A percentile compares a stretch with the other conserved stretches of the same genome.
phyloP scores from a whole-genome alignment of 805 yeast species.

The Sugiyamaella americana region DNA sequence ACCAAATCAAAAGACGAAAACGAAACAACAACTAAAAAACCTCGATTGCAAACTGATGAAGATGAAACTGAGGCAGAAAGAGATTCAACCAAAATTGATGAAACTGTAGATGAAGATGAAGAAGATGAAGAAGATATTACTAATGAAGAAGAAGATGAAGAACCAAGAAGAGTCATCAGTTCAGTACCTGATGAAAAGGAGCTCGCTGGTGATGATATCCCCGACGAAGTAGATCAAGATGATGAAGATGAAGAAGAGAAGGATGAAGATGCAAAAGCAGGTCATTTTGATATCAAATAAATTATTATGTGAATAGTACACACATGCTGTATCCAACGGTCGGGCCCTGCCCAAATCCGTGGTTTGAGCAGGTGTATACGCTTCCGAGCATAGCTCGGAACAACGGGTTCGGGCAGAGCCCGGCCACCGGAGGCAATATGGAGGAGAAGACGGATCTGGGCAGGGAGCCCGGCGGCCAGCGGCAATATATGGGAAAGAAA shows the following conservation, averaged over 20 bases:
- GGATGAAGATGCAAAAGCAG: slow-evolving; percentile 6
- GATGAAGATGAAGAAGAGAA: slow-evolving; percentile 9
- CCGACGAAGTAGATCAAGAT: slow-evolving; percentile 4
- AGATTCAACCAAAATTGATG: not conserved
- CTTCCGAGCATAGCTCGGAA: too few species aligned
- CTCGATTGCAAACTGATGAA: slow-evolving; percentile 6
- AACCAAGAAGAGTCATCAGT: slow-evolving; percentile 2
- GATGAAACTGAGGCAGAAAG: not conserved
- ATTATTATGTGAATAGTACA: too few species aligned
- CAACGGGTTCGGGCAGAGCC: not conserved
- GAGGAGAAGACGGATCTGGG: not conserved
- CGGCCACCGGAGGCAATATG: not conserved
- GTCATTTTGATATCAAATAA: slow-evolving; percentile 6
- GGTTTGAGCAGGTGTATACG: too few species aligned
- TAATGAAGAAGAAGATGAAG: slow-evolving; percentile 8
- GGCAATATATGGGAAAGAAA: not conserved
- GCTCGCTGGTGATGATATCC: slow-evolving; percentile 11
- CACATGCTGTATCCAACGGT: too few species aligned
- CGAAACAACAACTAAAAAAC: not conserved
- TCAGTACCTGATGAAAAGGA: slow-evolving; percentile 12
- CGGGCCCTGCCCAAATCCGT: too few species aligned
- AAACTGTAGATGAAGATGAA: slow-evolving; percentile 6
- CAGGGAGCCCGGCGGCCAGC: not conserved
- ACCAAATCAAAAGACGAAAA: not conserved
- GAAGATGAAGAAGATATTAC: slow-evolving; percentile 4